These are phyloP conservation scores for Xerocomus minutiporus DNA, from an alignment of 1,284 basidiomycete genomes.

Conservation along the genomic window DNA sequence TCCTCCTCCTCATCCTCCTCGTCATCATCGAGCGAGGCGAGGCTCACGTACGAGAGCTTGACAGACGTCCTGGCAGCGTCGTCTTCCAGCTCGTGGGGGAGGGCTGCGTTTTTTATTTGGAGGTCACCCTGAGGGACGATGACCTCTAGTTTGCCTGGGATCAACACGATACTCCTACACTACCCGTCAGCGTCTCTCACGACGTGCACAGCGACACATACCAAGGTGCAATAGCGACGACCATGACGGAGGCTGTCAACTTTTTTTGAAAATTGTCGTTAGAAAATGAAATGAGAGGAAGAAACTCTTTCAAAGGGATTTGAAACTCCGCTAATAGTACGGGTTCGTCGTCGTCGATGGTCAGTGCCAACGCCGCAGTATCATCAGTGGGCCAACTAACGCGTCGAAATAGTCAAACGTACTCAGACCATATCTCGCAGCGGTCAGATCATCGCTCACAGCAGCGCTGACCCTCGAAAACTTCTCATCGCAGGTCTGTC, in stretches of 20 bases:
- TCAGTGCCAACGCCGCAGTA: slow-evolving; percentile 32
- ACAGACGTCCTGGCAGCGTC: slow-evolving; percentile 68
- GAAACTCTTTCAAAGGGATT: slow-evolving; percentile 13
- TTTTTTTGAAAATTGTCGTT: too few species aligned
- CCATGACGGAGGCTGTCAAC: slow-evolving; percentile 39
- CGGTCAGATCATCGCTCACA: slow-evolving; percentile 92
- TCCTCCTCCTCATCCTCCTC: slow-evolving; percentile 50
- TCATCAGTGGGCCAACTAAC: slow-evolving; percentile 11
- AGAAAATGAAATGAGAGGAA: not conserved
- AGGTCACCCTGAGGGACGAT: slow-evolving; percentile 69
- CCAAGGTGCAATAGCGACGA: slow-evolving; percentile 60
- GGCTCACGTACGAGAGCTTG: slow-evolving; percentile 66
- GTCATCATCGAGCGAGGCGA: slow-evolving; percentile 39
- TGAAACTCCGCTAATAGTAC: slow-evolving; percentile 35
- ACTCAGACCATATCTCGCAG: slow-evolving; percentile 92
- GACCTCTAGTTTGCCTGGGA: slow-evolving; percentile 59
- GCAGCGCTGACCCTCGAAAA: slow-evolving; percentile 97
- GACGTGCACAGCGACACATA: slow-evolving; percentile 30
- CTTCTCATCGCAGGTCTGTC: slow-evolving; percentile 87
- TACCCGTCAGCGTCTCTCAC: slow-evolving; percentile 4
- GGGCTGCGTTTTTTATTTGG: slow-evolving; percentile 79
- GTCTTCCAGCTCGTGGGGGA: slow-evolving; percentile 71
- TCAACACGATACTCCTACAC: slow-evolving; percentile 56
- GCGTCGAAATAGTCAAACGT: slow-evolving; percentile 58
- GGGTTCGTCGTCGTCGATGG: slow-evolving; percentile 39